These are phyloP conservation scores for Populus davidiana DNA, from an alignment of 345 rosid species.

Conservation along the genomic window DNA sequence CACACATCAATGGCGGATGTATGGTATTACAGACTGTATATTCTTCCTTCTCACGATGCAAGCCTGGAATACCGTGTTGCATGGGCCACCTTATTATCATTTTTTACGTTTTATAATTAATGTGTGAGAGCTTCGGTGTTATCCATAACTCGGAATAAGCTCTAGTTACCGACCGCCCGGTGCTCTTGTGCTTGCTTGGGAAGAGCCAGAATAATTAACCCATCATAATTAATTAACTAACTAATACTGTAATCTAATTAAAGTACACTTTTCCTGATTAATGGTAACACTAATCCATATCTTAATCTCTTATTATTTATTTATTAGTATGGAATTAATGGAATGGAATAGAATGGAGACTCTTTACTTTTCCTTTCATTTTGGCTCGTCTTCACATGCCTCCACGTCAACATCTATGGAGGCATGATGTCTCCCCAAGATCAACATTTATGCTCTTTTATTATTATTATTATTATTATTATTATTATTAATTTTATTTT, in stretches of 20 bases:
- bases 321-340: neutral
- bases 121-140: neutral
- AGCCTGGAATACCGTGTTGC: conserved; percentile 11
- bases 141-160: no score
- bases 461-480: no score
- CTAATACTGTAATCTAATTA: no score
- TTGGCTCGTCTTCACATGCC: no score
- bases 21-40: conserved; percentile 9
- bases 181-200: neutral
- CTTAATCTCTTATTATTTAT: neutral
- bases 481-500: no score
- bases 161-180: no score
- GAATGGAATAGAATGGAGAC: neutral
- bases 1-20: neutral
- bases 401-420: no score
- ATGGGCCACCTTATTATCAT: neutral
- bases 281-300: neutral
- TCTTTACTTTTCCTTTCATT: conserved; percentile 7
- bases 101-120: no score
- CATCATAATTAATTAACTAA: no score
- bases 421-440: no score
- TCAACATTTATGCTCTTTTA: no score
- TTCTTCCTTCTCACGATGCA: conserved; percentile 24
- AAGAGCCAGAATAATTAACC: no score
- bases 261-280: conserved; percentile 12